Conservation (phyloP, 352 stramenopile species). For the Pythium graminicola region DNA sequence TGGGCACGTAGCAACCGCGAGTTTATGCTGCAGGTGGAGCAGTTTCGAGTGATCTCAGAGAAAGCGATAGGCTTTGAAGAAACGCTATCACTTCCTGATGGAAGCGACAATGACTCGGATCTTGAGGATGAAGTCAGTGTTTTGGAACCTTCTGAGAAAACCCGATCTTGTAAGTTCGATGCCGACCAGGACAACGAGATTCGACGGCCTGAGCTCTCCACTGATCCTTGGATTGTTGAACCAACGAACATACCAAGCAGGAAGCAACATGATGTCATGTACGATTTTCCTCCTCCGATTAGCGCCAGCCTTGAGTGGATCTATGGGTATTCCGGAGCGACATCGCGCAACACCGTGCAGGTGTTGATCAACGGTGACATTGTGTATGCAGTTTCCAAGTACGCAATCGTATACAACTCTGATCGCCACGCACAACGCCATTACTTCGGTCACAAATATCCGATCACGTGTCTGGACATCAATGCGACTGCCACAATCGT, state of each 20-base stretch:
- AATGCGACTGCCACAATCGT: slow-evolving; percentile 55
- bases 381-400: slow-evolving; percentile 71
- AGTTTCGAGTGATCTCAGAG: slow-evolving; percentile 64
- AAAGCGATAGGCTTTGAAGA: slow-evolving; percentile 63
- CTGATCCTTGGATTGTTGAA: slow-evolving; percentile 46
- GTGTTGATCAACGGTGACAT: slow-evolving; percentile 49
- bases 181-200: not conserved
- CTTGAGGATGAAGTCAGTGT: slow-evolving; percentile 38
- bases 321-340: slow-evolving; percentile 51
- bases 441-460: slow-evolving; percentile 53
- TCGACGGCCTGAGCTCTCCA: slow-evolving; percentile 18
- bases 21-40: slow-evolving; percentile 82
- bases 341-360: slow-evolving; percentile 39
- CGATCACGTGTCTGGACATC: slow-evolving; percentile 58
- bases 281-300: slow-evolving; percentile 42
- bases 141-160: not conserved
- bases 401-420: slow-evolving; percentile 65
- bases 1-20: slow-evolving; percentile 78
- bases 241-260: slow-evolving; percentile 15
- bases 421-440: slow-evolving; percentile 56
- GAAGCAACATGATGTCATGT: not conserved
- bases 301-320: slow-evolving; percentile 76
- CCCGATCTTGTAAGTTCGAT: not conserved
- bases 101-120: slow-evolving; percentile 72
- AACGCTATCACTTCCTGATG: slow-evolving; percentile 50